Percentiles rank a stretch among this genome's conserved stretches.
phyloP scores from a whole-genome alignment of 805 yeast species.

The Starmera quercuum region DNA sequence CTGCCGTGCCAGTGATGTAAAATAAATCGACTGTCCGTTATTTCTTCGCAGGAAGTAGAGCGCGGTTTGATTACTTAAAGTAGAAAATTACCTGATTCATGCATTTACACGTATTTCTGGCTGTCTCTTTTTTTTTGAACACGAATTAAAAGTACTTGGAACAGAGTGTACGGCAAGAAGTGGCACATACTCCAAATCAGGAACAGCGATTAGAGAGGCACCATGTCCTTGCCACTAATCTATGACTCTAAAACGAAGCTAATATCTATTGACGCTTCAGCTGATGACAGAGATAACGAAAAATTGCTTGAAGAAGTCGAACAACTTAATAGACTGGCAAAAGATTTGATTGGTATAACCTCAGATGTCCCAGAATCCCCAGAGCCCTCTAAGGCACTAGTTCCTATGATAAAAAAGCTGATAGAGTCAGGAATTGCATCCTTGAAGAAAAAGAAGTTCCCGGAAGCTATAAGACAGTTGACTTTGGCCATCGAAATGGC shows the following conservation, averaged over 20 bases:
- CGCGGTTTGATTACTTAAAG: no score
- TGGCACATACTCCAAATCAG: no score
- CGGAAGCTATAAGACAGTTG: slow-evolving; percentile 58
- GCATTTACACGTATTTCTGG: no score
- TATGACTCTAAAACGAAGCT: background rate
- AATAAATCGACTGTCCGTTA: no score
- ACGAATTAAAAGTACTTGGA: no score
- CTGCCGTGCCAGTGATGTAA: no score
- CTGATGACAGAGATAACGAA: background rate
- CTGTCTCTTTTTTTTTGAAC: no score
- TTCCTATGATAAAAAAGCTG: slow-evolving; percentile 56
- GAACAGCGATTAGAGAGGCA: no score
- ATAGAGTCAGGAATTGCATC: slow-evolving; percentile 57
- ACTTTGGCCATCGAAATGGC: slow-evolving; percentile 63
- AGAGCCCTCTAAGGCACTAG: slow-evolving; percentile 43
- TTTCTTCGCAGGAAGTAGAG: no score
- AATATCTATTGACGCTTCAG: background rate
- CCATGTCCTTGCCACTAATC: background rate
- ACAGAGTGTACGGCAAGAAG: no score
- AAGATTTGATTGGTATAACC: slow-evolving; percentile 23
- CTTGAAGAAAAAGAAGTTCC: slow-evolving; percentile 45
- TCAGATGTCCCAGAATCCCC: slow-evolving; percentile 47
- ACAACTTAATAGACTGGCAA: slow-evolving; percentile 27
- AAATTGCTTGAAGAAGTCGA: slow-evolving; percentile 16
- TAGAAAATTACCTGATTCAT: no score